Percentiles rank a stretch among this genome's conserved stretches.
Evolutionary conservation across 129 eudicot species (phyloP).

Genomic region (sunflower (Helianthus annuus)): DNA sequence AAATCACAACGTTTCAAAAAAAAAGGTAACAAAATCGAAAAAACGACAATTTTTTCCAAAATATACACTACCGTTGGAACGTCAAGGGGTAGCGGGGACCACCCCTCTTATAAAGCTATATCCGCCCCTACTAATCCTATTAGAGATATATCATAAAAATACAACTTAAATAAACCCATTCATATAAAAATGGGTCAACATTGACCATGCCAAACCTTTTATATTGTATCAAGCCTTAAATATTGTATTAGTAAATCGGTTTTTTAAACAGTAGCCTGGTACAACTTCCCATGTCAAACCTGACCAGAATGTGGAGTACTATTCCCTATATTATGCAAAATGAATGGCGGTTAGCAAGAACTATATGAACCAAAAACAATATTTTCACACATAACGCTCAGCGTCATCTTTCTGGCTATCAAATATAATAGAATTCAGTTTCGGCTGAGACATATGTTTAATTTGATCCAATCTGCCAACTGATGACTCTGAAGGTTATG

Average conservation of each 20-base stretch:
- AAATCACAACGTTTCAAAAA: too few relatives aligned
- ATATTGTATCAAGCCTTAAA: constrained; percentile 56
- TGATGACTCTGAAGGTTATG: constrained; percentile 47
- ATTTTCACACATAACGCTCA: constrained; percentile 35
- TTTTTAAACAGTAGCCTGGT: constrained; percentile 71
- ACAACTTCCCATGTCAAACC: constrained; percentile 82
- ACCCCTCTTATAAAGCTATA: too few relatives aligned
- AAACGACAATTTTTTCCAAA: too few relatives aligned
- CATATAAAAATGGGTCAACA: too few relatives aligned
- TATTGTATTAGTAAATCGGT: constrained; percentile 75
- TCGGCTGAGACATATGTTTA: constrained; percentile 54
- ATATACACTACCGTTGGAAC: too few relatives aligned
- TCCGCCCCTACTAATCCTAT: too few relatives aligned
- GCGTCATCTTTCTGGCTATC: constrained; percentile 68
- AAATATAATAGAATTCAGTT: constrained; percentile 49
- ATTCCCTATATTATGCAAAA: constrained; percentile 52
- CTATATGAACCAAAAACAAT: background rate
- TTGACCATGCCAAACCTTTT: too few relatives aligned
- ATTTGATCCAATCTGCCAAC: constrained; percentile 63
- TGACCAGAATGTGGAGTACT: constrained; percentile 63
- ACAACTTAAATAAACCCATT: too few relatives aligned
- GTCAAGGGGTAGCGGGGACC: too few relatives aligned
- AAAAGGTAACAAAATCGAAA: too few relatives aligned
- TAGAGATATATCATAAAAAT: too few relatives aligned
- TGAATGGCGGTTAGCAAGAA: constrained; percentile 19